Conservation (phyloP, 805 yeast species). For the Lachancea lanzarotensis region DNA sequence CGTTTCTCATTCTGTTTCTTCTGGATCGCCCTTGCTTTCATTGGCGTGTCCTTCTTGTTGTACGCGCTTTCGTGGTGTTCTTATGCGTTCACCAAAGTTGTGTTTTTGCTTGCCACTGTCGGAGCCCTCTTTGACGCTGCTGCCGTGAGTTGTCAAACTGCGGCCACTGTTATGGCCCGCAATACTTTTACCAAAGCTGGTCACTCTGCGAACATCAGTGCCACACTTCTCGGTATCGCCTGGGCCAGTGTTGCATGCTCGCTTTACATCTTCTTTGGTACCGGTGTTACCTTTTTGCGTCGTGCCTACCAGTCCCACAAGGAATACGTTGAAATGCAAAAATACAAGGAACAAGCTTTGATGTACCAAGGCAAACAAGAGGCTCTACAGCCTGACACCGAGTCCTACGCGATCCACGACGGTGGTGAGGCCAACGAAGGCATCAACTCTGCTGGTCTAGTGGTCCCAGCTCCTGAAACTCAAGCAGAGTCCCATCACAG, state of each 20-base stretch:
- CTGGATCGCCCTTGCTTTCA: constrained; percentile 52
- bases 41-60: constrained; percentile 55
- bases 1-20: constrained; percentile 61
- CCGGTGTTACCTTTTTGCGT: constrained; percentile 21
- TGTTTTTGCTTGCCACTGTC: constrained; percentile 43
- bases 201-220: constrained; percentile 45
- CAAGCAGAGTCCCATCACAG: constrained; percentile 25
- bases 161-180: constrained; percentile 68
- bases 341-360: constrained; percentile 15
- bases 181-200: constrained; percentile 52
- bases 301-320: constrained; percentile 17
- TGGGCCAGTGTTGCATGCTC: constrained; percentile 61
- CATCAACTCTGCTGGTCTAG: constrained; percentile 5
- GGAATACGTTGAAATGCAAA: constrained; percentile 16
- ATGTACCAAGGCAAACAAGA: constrained; percentile 15
- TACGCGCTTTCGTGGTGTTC: constrained; percentile 53
- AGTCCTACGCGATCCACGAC: constrained; percentile 6
- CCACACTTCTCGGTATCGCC: constrained; percentile 50
- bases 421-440: constrained; percentile 7
- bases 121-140: constrained; percentile 52
- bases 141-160: constrained; percentile 68
- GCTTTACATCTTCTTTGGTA: constrained; percentile 12
- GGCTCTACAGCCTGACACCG: constrained; percentile 6
- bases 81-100: constrained; percentile 46
- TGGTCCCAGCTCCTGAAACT: constrained; percentile 10